Percentiles rank a stretch among this genome's conserved stretches.
Evolutionary conservation across 139 green algal genomes (phyloP).

Genomic region (Picochlorum sp.): DNA sequence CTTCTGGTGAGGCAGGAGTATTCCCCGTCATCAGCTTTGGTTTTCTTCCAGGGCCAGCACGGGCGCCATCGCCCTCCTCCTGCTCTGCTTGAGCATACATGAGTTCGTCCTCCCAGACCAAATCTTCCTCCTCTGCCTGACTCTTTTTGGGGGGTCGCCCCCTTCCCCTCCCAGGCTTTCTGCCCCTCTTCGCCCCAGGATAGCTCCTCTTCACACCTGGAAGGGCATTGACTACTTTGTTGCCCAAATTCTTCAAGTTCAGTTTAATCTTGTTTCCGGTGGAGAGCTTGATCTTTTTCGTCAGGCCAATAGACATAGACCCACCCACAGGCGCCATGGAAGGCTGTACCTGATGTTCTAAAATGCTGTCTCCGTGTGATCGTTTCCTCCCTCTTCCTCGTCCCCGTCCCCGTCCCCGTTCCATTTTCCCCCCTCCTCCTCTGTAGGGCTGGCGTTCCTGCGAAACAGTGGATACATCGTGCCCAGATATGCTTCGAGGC

Average conservation of each 20-base stretch:
- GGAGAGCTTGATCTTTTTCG: neutral
- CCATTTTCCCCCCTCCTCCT: too few species aligned
- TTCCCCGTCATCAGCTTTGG: neutral
- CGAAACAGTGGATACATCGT: too few species aligned
- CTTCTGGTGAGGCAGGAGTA: neutral
- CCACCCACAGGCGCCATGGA: too few species aligned
- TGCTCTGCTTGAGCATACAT: neutral
- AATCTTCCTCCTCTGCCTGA: neutral
- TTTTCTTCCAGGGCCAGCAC: neutral
- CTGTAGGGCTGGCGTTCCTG: too few species aligned
- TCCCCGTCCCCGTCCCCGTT: too few species aligned
- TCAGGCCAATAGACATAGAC: neutral
- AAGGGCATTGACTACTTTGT: neutral
- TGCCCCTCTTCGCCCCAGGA: neutral
- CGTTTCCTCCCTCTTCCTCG: too few species aligned
- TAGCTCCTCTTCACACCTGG: neutral
- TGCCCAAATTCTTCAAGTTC: neutral
- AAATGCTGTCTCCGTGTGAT: too few species aligned
- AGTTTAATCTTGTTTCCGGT: neutral
- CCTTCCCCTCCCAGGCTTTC: slow-evolving; percentile 4
- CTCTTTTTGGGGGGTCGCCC: neutral
- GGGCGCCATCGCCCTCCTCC: neutral
- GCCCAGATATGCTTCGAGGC: too few species aligned
- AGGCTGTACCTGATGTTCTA: too few species aligned
- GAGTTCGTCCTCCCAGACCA: slow-evolving; percentile 1